Evolutionary conservation across 2,329 filamentous ascomycete genomes (phyloP), one percentile per base, ranked within the genome.

Genomic region (Juglanconis juglandina): DNA sequence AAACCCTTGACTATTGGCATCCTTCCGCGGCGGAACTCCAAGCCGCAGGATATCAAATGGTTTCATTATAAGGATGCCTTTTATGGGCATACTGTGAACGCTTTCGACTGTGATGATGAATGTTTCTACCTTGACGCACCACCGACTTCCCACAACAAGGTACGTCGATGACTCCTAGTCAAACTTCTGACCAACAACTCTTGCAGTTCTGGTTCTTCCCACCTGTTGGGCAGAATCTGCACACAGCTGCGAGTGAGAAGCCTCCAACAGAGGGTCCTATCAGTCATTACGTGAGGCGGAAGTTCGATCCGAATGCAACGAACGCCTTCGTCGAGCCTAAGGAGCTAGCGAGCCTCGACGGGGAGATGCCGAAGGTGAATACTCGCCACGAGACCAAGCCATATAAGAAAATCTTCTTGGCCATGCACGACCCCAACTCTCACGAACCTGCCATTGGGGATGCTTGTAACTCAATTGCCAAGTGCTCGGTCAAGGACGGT

Each of bases 131-230:
- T 59, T 3, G 56, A 59, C 4, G 56, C 56, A 9, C 56, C 56
- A 13, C 8, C 54, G 30, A 59, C 56, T 41, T 54, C 53, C 33
- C 56, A 59, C 11, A 59, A 59, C 9, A 59, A 59, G 50, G 56
- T 59, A 32, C 5, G 56, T 24, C 6, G 6, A 41, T 14, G 11
- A 33, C 32, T 33, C 11, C 5, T 3, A 34, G 9, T 4, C 32
- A 30, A 4, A 17, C 5, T 33, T 7, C 13, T 9, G 24, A 10
- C 10, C 11, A 24, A 56, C 14, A 4, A 17, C 17, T 9, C 17
- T 47, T 30, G 44, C 24, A 59, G 56, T 59, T 59, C 30, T 59
- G 56, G 56, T 59, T 59, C 50, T 59, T 59, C 50, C 50, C 56
- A 2, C 56, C 56, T 1, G 30, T 59, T 13, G 56, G 56, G 6